Base-by-base conservation (phyloP, 345 rosid genomes). In the Hypericum androsaemum region DNA sequence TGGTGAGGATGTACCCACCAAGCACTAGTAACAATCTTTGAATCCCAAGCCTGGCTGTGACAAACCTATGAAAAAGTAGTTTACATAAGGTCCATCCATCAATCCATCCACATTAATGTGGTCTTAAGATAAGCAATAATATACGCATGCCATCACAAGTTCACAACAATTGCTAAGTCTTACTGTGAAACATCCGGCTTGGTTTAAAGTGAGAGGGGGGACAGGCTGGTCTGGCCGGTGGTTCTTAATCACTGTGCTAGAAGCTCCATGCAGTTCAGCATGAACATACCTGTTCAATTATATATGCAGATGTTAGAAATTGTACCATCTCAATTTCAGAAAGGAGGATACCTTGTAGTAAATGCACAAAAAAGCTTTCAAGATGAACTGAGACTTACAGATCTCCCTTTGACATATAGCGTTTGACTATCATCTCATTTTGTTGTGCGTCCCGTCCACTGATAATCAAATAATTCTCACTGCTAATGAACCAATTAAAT, bases 1-100 rank as follows among this genome's bases (percentile, higher is more conserved):
- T 92, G 98, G 70, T 78, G 83, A 67, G 95, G 97, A 71, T 85
- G 78, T 47, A 92, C 98, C 98, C 98, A 92, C 97, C 98, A 92
- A 60, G 97, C 98, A 54, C 98, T 88, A 52, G 98, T 88, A 53
- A 92, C 86, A 63, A 92, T 88, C 78, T 92, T 92, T 17, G 97
- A 92, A 71, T 92, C 88, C 98, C 98, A 92, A 56, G 97, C 98
- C 64, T 85, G 84, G 72, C 98, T 88, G 56, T 88, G 95, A 68
- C 97, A 92, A 63, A 92, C 98, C 98, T 88, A 65, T 63, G 73
- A 43, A 60, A 54, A 22, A 63, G 47, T 37, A 56, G 15, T 49
- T 15, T 15, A 37, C 28, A 56, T 17, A 7, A 70, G 57, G 41
- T 39, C 46, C 10, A 60, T 10, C 17, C 41, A 47, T 42, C 32